Percentiles rank a stretch among this genome's conserved stretches.
phyloP scores from a whole-genome alignment of 1,139 yeast genomes.

The Yarrowia galli region DNA sequence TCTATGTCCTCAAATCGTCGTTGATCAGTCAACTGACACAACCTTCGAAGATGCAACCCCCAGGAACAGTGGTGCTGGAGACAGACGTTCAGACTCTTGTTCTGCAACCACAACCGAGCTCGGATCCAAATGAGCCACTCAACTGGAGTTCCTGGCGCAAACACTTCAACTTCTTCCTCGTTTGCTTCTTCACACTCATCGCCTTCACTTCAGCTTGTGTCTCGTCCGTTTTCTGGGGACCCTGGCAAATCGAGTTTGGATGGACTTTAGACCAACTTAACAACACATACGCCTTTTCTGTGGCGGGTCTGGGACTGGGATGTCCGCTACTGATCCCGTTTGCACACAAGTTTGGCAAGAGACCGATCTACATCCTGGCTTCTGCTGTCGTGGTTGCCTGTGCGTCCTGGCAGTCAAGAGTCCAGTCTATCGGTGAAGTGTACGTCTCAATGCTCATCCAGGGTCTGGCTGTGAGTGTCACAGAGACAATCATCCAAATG shows the following conservation, averaged over 20 bases:
- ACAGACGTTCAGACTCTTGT: neutral
- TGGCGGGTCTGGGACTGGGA: constrained; percentile 5
- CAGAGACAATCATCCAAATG: constrained; percentile 28
- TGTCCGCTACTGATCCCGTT: constrained; percentile 7
- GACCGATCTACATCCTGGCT: constrained; percentile 2
- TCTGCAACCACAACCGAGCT: neutral
- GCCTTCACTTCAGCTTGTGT: constrained; percentile 14
- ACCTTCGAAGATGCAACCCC: constrained; percentile 1
- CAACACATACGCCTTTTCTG: constrained; percentile 7
- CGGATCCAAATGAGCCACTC: constrained; percentile 9
- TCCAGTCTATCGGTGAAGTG: neutral
- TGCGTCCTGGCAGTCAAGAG: neutral
- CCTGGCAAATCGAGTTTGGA: constrained; percentile 2
- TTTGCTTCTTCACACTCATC: constrained; percentile 13
- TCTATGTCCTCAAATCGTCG: too few species aligned
- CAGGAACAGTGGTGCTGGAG: constrained; percentile 12
- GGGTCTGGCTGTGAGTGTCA: constrained; percentile 17
- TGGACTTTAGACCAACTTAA: constrained; percentile 13
- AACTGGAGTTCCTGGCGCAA: neutral
- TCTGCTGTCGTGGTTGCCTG: neutral
- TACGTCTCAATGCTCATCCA: constrained; percentile 9
- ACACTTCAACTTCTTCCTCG: constrained; percentile 11
- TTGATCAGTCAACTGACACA: too few species aligned
- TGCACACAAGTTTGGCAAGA: constrained; percentile 8
- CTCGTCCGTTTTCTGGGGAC: constrained; percentile 10